Base-by-base conservation (phyloP, 1,284 basidiomycete species). In the Coniophora puteana region DNA sequence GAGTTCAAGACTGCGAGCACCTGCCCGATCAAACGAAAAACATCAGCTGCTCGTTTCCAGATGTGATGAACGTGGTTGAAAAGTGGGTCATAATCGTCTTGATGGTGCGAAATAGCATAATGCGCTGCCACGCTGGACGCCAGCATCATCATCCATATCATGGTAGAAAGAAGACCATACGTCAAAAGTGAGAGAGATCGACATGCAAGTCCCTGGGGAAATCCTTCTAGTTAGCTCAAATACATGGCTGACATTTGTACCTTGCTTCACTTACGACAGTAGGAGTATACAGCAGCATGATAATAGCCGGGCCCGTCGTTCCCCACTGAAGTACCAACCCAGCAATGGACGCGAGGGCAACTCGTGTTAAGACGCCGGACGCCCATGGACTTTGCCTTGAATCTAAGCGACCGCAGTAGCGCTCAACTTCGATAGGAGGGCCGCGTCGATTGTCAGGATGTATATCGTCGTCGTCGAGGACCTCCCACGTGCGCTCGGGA, bases 1-100 rank as follows among this genome's bases (percentile, higher is more conserved):
- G 63, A 50, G 45, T 68, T 68, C 14, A 43, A 10, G 2, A 51
- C 40, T 4, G 63, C 63, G 4, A 66, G 12, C 2, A 51, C 7
- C 41, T 65, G 64, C 13, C 58, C 65, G 0, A 54, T n/a, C 7
- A 57, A 57, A 23, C 65, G 59, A 8, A 62, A 45, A 21, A 41
- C 2, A 22, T 61, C 53, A 6, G 66, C 52, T 54, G 25, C 16
- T 30, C 23, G 16, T 17, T 16, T 42, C 20, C 14, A 25, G 7
- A 11, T 10, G 14, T 47, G 31, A n/a, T n/a, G 5, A 5, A 8
- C 3, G 14, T 8, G 18, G 13, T 7, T 14, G 26, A 28, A 14
- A 23, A 27, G n/a, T 32, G 27, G 11, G 5, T 3, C 35, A 11
- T 41, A 43, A 43, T 25, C 8, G 20, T 16, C 13, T 18, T 20